Evolutionary conservation across 2,329 filamentous ascomycete species (phyloP).

Genomic region (Dendryphion nanum): DNA sequence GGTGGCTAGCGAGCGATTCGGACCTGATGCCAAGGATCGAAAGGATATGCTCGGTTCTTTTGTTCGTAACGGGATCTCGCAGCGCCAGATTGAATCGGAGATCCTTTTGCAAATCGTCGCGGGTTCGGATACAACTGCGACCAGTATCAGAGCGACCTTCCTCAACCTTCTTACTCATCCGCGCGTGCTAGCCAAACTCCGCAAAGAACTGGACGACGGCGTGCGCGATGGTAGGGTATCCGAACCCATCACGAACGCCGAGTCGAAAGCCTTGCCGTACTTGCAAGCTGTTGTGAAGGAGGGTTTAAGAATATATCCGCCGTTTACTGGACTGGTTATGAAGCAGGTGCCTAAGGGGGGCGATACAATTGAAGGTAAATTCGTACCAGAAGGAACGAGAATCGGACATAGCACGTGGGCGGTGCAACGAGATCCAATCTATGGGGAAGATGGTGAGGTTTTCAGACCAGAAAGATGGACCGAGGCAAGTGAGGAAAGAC

Average conservation of each 20-base stretch:
- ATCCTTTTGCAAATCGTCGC: slow-evolving; percentile 49
- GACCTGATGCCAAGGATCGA: slow-evolving; percentile 39
- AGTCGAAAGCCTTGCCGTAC: slow-evolving; percentile 22
- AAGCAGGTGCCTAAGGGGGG: slow-evolving; percentile 26
- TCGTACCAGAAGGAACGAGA: background rate
- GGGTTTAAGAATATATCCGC: slow-evolving; percentile 25
- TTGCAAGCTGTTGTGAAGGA: slow-evolving; percentile 31
- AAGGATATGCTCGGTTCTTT: slow-evolving; percentile 55
- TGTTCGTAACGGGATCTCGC: slow-evolving; percentile 43
- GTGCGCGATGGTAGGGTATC: slow-evolving; percentile 19
- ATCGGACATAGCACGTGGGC: background rate
- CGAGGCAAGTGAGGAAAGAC: slow-evolving; percentile 43
- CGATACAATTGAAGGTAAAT: background rate
- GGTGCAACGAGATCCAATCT: background rate
- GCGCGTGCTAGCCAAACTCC: slow-evolving; percentile 44
- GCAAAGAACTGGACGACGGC: slow-evolving; percentile 44
- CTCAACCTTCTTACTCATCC: slow-evolving; percentile 52
- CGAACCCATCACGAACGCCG: slow-evolving; percentile 21
- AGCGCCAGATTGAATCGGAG: slow-evolving; percentile 40
- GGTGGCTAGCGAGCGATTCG: slow-evolving; percentile 50
- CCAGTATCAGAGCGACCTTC: slow-evolving; percentile 52
- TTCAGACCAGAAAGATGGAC: slow-evolving; percentile 49
- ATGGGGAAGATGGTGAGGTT: slow-evolving; percentile 14
- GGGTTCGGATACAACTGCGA: slow-evolving; percentile 58
- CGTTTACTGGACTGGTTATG: slow-evolving; percentile 27